These are phyloP conservation scores for Nannochloropsis oceanica DNA, from an alignment of 108 stramenopile genomes.

Conservation along the genomic window DNA sequence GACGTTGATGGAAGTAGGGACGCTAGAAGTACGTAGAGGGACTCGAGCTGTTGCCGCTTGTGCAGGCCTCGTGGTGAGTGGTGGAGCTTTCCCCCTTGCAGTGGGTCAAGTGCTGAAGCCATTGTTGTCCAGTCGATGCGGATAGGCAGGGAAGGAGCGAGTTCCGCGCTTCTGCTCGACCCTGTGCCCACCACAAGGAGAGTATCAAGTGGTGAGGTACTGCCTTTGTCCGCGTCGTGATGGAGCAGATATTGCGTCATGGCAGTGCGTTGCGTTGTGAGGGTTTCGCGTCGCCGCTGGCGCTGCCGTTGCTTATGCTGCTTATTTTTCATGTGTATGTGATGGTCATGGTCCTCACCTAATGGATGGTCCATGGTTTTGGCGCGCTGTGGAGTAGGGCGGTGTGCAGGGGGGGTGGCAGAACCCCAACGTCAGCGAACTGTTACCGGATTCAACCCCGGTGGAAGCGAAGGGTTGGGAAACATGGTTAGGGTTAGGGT, in stretches of 20 bases:
- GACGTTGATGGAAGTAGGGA: neutral
- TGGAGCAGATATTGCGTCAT: neutral
- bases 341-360: neutral
- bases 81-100: neutral
- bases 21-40: neutral
- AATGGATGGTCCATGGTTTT: neutral
- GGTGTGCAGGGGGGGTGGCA: too few species aligned
- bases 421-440: too few species aligned
- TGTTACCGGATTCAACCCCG: too few species aligned
- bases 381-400: neutral
- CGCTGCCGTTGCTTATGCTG: neutral
- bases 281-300: neutral
- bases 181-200: neutral
- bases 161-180: neutral
- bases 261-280: neutral
- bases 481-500: slow-evolving; percentile 6
- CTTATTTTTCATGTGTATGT: neutral
- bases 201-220: neutral
- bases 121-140: neutral
- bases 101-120: neutral
- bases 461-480: too few species aligned
- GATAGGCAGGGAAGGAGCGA: neutral
- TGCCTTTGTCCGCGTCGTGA: neutral
- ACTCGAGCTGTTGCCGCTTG: neutral
- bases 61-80: neutral